Evolutionary conservation across 208 protist genomes (phyloP), one percentile per base, ranked within the genome.

Genomic region (Crithidia brevicula): DNA sequence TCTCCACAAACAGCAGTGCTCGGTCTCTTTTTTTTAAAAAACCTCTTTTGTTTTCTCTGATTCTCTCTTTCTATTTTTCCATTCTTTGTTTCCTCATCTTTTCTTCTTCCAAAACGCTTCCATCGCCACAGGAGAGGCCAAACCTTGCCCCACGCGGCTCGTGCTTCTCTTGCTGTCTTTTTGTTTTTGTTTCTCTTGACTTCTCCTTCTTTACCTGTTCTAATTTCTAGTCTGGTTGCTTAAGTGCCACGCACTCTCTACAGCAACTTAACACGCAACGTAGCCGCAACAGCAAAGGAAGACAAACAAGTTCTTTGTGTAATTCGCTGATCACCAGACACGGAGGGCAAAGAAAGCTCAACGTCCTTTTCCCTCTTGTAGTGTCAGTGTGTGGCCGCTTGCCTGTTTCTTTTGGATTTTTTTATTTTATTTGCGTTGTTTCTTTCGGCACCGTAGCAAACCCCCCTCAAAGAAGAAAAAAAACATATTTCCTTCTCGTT

Each of bases 121-220:
- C 22, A 36, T 4, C 43, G 22, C 46, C 4, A 7, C 46, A 51
- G 5, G 22, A 23, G 46, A 11, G 5, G 30, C 22, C 3, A 51
- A 28, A 46, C 20, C 53, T 4, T 10, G 53, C 53, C 36, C 53
- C 34, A 31, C 53, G 53, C 33, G 53, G 34, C 36, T 31, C 23
- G 13, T 18, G 28, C 16, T 30, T 11, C 30, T 28, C 46, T 38
- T 23, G 18, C 6, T 42, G 10, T 58, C 42, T 6, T 40, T 58
- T 61, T 46, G 9, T 8, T 61, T 63, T 63, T 63, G 27, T 60
- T 61, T 31, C 13, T 23, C 38, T 16, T 50, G 4, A 10, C 18
- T 18, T 36, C 28, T 30, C 49, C 16, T 11, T 34, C 20, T 54
- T 54, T 18, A 18, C n/a, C n/a, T n/a, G n/a, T n/a, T n/a, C n/a